Base-by-base conservation (phyloP, 1,284 basidiomycete genomes). In the Naganishia sp. region DNA sequence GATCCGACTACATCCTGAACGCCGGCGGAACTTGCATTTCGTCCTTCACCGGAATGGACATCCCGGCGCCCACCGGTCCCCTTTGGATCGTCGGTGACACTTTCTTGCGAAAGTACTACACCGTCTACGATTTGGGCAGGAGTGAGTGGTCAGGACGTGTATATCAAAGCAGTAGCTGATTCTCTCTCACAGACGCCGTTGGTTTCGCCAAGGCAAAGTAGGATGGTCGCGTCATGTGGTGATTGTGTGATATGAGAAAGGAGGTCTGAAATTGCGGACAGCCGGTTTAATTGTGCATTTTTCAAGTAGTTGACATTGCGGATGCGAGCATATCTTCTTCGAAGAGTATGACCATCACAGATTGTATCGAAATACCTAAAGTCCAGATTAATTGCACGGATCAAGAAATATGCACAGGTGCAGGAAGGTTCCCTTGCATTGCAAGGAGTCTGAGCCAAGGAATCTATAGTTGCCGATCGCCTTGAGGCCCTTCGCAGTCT, bases 51-150 rank as follows among this genome's bases (percentile, higher is more conserved):
- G 92, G 90, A 46, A 81, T 97, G 81, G 94, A 97, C 78, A 89
- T 97, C 79, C 91, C 93, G 72, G 78, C 94, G 47, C 92, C 93
- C 10, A 87, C 90, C 71, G 90, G 90, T 65, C 83, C 88, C 45
- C 83, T 99, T 70, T 97, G 94, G 92, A 96, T 99, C 75, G 84
- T 98, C 72, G 94, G 94, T 88, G 81, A 81, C 73, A 88, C 87
- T 64, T 94, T 94, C 85, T 85, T 93, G 66, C 86, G 92, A 75
- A 88, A 86, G 75, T 96, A 91, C 82, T 95, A 88, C 84, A 95
- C 93, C 25, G 90, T 98, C 31, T 98, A 98, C 77, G 94, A 99
- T 78, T 85, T 92, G 55, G 90, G 87, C 53, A 83, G 82, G 51
- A 79, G 67, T 68, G 46, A 68, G 67, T 65, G 18, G 47, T 23